Percentiles rank a stretch among this genome's conserved stretches.
These are phyloP conservation scores for Penicillium sp. DNA, from an alignment of 2,329 filamentous ascomycete genomes.

Conservation along the genomic window DNA sequence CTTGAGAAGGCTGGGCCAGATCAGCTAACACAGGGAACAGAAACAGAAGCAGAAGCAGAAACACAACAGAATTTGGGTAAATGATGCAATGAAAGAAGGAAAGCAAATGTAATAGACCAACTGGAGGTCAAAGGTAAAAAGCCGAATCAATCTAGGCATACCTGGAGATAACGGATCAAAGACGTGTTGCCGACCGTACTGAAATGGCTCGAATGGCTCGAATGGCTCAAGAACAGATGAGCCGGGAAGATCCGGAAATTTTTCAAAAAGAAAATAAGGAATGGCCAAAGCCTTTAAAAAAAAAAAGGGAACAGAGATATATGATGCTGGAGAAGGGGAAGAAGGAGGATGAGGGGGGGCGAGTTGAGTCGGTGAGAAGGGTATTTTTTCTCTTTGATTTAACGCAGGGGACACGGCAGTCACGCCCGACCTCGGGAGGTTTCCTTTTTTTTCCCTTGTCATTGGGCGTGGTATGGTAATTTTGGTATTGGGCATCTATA, in stretches of 20 bases:
- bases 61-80: neutral
- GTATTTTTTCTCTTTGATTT: slow-evolving; percentile 20
- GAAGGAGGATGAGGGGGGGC: slow-evolving; percentile 18
- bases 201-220: neutral
- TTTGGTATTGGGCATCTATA: slow-evolving; percentile 18
- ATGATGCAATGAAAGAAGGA: slow-evolving; percentile 1
- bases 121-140: neutral
- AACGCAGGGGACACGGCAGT: slow-evolving; percentile 1
- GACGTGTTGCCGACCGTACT: slow-evolving; percentile 21
- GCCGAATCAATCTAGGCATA: slow-evolving; percentile 6
- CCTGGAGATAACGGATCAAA: slow-evolving; percentile 15
- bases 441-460: neutral
- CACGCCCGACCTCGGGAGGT: slow-evolving; percentile 1
- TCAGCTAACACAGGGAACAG: slow-evolving; percentile 3
- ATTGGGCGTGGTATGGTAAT: slow-evolving; percentile 11
- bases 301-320: neutral
- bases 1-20: slow-evolving; percentile 11
- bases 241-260: slow-evolving; percentile 1
- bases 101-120: neutral
- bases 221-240: neutral
- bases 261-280: neutral
- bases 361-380: slow-evolving; percentile 27
- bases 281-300: no score
- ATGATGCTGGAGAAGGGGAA: slow-evolving; percentile 2
- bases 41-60: neutral